Conservation (phyloP, 306 rosid genomes). For the Rosa chinensis region DNA sequence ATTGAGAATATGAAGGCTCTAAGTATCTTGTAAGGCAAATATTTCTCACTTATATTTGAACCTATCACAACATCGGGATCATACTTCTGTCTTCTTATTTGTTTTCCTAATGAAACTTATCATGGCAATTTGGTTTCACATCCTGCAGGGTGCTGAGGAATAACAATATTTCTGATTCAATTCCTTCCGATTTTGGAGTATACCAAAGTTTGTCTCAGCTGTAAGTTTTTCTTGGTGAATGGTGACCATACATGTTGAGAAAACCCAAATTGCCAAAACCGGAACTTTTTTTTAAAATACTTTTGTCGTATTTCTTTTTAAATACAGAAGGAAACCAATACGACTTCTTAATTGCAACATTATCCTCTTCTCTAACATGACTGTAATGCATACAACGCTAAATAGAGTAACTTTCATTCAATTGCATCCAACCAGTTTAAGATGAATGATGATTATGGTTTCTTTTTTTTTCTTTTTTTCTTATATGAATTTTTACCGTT, state of each 20-base stretch:
- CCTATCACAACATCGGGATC: not conserved
- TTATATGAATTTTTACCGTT: not conserved
- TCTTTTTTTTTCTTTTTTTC: not conserved
- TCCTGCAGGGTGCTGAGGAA: conserved; percentile 68
- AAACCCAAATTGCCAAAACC: not conserved
- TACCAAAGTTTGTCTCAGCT: conserved; percentile 42
- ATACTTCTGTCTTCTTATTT: conserved; percentile 7
- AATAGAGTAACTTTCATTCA: not conserved
- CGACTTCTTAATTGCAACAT: not conserved
- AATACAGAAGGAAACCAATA: too few species aligned
- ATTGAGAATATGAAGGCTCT: conserved; percentile 63
- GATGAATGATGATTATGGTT: not conserved
- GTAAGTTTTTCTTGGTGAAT: conserved; percentile 40
- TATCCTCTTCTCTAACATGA: not conserved
- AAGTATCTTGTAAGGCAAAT: conserved; percentile 48
- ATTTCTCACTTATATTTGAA: not conserved
- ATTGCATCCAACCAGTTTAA: not conserved
- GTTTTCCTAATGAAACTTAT: conserved; percentile 11
- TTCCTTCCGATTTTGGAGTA: conserved; percentile 70
- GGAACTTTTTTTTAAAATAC: too few species aligned
- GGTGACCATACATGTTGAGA: not conserved
- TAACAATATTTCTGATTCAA: conserved; percentile 59
- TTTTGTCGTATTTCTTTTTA: not conserved
- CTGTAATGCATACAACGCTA: too few species aligned
- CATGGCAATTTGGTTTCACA: conserved; percentile 17